Evolutionary conservation across 306 rosid species (phyloP).

Genomic region (Malus sieversii): DNA sequence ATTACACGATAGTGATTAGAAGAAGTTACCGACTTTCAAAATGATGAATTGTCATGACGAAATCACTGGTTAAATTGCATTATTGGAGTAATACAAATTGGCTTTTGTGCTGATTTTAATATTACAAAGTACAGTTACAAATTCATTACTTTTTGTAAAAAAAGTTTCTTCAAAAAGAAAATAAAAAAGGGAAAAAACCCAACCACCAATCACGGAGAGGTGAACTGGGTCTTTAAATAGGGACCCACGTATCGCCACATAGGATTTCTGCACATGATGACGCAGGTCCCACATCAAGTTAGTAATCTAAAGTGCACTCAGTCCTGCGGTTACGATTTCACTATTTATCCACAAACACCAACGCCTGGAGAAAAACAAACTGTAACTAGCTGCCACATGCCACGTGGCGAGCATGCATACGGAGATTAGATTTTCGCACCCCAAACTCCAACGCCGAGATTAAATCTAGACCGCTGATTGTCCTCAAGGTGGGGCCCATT

Average conservation of each 20-base stretch:
- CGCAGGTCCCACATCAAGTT: background rate
- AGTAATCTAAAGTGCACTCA: background rate
- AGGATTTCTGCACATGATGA: background rate
- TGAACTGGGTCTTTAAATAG: background rate
- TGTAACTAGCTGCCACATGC: background rate
- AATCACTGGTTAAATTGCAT: too few relatives aligned
- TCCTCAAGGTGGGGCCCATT: background rate
- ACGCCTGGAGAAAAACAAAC: background rate
- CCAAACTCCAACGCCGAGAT: background rate
- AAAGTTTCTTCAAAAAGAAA: background rate
- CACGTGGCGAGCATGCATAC: conserved; percentile 16
- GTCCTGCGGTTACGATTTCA: background rate
- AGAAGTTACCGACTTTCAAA: fast-evolving
- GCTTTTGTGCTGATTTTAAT: too few relatives aligned
- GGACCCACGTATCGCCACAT: conserved; percentile 2
- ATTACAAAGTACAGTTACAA: background rate
- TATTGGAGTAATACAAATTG: too few relatives aligned
- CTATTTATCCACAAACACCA: background rate
- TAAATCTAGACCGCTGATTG: background rate
- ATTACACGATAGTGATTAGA: too few relatives aligned
- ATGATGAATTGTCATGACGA: too few relatives aligned
- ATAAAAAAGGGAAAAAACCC: background rate
- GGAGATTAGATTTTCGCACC: background rate
- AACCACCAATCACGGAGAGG: conserved; percentile 7
- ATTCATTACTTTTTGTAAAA: background rate